Evolutionary conservation across 768 basidiomycete species (phyloP).

Genomic region (Gyrodon lividus): DNA sequence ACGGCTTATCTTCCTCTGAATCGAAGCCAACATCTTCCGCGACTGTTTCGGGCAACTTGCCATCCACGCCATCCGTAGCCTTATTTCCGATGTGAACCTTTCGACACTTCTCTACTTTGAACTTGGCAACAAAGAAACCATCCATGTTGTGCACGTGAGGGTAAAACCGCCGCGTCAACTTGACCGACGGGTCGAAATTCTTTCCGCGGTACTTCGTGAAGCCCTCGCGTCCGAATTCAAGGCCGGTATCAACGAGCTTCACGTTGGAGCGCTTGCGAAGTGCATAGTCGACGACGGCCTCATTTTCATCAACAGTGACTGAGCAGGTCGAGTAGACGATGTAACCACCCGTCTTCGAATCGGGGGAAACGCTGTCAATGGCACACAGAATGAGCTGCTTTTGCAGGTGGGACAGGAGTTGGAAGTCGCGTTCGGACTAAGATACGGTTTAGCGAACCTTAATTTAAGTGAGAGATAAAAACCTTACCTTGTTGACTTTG

Average conservation of each 20-base stretch:
- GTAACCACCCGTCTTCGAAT: constrained; percentile 89
- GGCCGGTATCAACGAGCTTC: constrained; percentile 87
- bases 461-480: constrained; percentile 1
- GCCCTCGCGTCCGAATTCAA: constrained; percentile 92
- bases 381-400: constrained; percentile 98
- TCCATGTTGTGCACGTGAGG: constrained; percentile 99
- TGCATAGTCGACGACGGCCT: constrained; percentile 96
- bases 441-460: constrained; percentile 3
- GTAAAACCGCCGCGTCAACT: constrained; percentile 85
- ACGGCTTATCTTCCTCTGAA: constrained; percentile 70
- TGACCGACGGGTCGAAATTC: constrained; percentile 75
- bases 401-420: constrained; percentile 93
- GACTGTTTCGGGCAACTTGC: constrained; percentile 19
- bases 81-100: constrained; percentile 43
- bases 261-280: constrained; percentile 91
- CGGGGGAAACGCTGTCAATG: constrained; percentile 90
- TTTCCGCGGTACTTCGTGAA: constrained; percentile 91
- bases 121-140: constrained; percentile 98
- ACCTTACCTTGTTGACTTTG: constrained; percentile 92
- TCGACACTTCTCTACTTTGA: constrained; percentile 83
- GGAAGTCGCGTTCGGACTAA: constrained; percentile 93
- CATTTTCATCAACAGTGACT: constrained; percentile 97
- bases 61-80: constrained; percentile 21
- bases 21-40: constrained; percentile 54
- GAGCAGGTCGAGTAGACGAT: constrained; percentile 99